Percentiles rank a stretch among this genome's conserved stretches.
Evolutionary conservation across 192 early-diverging fungal species (phyloP).

Genomic region (Oehlia diaphana): DNA sequence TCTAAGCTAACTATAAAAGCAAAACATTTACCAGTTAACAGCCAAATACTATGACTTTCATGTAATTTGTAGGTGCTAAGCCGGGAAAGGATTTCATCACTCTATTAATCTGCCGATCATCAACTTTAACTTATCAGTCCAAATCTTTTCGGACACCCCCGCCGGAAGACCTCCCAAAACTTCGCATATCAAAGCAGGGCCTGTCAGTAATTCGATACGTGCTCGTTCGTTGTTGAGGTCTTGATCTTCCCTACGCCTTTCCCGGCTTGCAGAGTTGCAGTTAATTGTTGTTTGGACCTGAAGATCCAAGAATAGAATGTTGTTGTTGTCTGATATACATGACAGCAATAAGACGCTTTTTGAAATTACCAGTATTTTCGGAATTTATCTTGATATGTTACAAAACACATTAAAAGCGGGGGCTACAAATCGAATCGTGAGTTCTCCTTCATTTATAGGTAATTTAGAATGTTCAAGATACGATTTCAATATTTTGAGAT

Average conservation of each 20-base stretch:
- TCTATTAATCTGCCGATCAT: too few relatives aligned
- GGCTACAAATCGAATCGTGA: not conserved
- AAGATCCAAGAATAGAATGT: not conserved
- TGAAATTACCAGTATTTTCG: slow-evolving; percentile 16
- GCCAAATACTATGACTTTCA: too few relatives aligned
- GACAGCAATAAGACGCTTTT: not conserved
- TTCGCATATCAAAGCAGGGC: too few relatives aligned
- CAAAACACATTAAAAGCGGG: slow-evolving; percentile 2
- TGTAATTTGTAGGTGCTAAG: too few relatives aligned
- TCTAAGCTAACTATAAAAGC: too few relatives aligned
- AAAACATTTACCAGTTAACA: too few relatives aligned
- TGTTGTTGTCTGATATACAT: not conserved
- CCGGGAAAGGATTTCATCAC: too few relatives aligned
- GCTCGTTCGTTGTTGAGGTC: too few relatives aligned
- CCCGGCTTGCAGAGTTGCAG: not conserved
- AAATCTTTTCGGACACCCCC: too few relatives aligned
- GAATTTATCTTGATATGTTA: slow-evolving; percentile 10
- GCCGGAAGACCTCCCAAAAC: too few relatives aligned
- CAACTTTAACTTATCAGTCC: too few relatives aligned
- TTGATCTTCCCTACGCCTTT: not conserved
- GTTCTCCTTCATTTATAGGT: not conserved
- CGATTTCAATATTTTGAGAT: slow-evolving; percentile 11
- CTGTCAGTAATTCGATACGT: too few relatives aligned
- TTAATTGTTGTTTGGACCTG: slow-evolving; percentile 4
- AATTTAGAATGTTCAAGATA: not conserved